These are phyloP conservation scores for Cutaneotrichosporon sp. DNA, from an alignment of 1,284 basidiomycete species.

Conservation along the genomic window DNA sequence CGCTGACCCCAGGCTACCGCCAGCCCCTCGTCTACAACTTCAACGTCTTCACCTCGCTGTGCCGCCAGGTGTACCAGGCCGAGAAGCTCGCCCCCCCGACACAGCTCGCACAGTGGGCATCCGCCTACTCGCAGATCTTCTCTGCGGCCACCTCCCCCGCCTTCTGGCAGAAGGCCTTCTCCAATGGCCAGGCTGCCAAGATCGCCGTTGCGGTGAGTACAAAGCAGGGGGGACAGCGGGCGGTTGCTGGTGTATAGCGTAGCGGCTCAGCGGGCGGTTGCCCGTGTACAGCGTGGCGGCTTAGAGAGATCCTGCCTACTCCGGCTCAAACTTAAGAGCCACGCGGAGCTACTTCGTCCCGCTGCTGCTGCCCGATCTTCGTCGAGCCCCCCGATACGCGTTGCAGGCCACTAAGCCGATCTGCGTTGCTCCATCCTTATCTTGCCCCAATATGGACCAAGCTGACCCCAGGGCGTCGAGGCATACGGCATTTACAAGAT, in stretches of 20 bases:
- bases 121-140: constrained; percentile 71
- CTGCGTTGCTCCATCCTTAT: background rate
- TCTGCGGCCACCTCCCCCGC: constrained; percentile 59
- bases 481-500: constrained; percentile 62
- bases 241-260: too few relatives aligned
- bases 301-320: too few relatives aligned
- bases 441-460: background rate
- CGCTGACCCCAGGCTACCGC: constrained; percentile 61
- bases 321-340: background rate
- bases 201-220: constrained; percentile 78
- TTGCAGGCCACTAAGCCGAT: too few relatives aligned
- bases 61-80: constrained; percentile 84
- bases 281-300: too few relatives aligned
- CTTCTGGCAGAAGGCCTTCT: constrained; percentile 66
- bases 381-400: too few relatives aligned
- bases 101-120: constrained; percentile 59
- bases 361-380: background rate
- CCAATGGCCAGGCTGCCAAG: constrained; percentile 71
- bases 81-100: constrained; percentile 81
- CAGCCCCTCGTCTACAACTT: constrained; percentile 79
- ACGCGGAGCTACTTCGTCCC: background rate
- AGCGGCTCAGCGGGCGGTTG: too few relatives aligned
- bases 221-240: too few relatives aligned
- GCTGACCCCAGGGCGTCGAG: constrained; percentile 50
- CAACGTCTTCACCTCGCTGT: constrained; percentile 72